Conservation (phyloP, 148 eudicot genomes). For the Camellia japonica region DNA sequence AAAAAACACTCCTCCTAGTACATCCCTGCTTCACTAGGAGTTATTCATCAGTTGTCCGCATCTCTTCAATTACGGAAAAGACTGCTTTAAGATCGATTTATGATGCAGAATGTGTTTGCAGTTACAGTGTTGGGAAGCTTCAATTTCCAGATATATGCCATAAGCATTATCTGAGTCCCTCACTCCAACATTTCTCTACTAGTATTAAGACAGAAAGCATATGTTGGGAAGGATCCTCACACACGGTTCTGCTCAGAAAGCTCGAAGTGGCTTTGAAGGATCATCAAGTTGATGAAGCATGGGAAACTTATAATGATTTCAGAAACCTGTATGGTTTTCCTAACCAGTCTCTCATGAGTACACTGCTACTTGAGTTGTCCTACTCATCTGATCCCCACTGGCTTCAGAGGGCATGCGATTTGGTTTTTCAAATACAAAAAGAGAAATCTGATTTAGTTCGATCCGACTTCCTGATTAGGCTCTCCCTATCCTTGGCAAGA, state of each 20-base stretch:
- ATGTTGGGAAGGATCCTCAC: constrained; percentile 30
- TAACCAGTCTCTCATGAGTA: constrained; percentile 33
- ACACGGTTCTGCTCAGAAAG: constrained; percentile 36
- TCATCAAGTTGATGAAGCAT: constrained; percentile 61
- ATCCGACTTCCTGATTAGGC: constrained; percentile 44
- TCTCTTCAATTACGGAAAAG: constrained; percentile 14
- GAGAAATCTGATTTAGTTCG: constrained; percentile 49
- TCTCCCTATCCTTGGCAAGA: constrained; percentile 71
- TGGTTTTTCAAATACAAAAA: constrained; percentile 37
- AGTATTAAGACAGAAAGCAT: constrained; percentile 20
- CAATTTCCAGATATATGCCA: neutral
- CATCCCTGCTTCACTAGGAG: constrained; percentile 12
- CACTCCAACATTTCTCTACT: constrained; percentile 20
- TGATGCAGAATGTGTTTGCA: constrained; percentile 10
- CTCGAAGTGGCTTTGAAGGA: constrained; percentile 52
- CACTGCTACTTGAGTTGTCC: constrained; percentile 54
- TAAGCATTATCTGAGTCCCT: neutral
- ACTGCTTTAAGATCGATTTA: constrained; percentile 17
- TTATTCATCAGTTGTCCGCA: constrained; percentile 13
- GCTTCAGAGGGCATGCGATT: constrained; percentile 55
- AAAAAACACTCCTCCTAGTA: constrained; percentile 15
- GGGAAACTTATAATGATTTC: constrained; percentile 56
- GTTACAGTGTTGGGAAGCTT: constrained; percentile 9
- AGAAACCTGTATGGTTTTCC: constrained; percentile 64
- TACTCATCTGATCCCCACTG: constrained; percentile 59